Percentiles rank a stretch among this genome's conserved stretches.
phyloP scores from a whole-genome alignment of 129 eudicot species.

The Arctium lappa region DNA sequence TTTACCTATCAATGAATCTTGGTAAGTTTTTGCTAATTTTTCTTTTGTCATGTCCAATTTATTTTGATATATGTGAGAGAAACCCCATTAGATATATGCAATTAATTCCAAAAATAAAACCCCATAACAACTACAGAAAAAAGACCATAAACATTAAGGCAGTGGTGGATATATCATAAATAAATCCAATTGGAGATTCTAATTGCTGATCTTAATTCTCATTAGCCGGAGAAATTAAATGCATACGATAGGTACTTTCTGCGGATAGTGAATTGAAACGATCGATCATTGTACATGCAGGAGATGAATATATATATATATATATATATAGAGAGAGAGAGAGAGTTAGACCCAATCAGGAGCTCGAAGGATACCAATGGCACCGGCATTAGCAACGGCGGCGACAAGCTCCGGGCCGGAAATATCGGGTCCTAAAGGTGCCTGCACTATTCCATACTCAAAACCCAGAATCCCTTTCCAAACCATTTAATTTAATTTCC shows the following conservation, averaged over 20 bases:
- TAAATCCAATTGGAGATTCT: neutral
- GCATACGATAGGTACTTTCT: neutral
- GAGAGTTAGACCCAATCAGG: constrained; percentile 80
- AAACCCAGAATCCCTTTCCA: constrained; percentile 91
- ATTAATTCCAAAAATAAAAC: constrained; percentile 1
- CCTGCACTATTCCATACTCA: constrained; percentile 85
- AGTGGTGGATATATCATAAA: neutral
- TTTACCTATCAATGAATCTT: no score
- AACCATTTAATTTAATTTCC: constrained; percentile 14
- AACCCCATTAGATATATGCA: no score
- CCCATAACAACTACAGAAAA: neutral
- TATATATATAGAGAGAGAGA: neutral
- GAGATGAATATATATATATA: neutral
- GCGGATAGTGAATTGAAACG: neutral
- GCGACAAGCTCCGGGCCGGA: constrained; percentile 95
- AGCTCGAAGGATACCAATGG: constrained; percentile 74
- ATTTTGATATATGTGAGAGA: no score
- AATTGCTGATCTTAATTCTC: neutral
- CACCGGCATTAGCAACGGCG: constrained; percentile 95
- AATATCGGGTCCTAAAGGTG: constrained; percentile 92
- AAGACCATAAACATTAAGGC: neutral
- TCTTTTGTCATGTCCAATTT: no score
- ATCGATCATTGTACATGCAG: neutral
- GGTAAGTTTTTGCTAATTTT: no score
- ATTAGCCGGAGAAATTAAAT: neutral